Evolutionary conservation across 1,284 basidiomycete species (phyloP).

Genomic region (Ustanciosporium gigantosporum): DNA sequence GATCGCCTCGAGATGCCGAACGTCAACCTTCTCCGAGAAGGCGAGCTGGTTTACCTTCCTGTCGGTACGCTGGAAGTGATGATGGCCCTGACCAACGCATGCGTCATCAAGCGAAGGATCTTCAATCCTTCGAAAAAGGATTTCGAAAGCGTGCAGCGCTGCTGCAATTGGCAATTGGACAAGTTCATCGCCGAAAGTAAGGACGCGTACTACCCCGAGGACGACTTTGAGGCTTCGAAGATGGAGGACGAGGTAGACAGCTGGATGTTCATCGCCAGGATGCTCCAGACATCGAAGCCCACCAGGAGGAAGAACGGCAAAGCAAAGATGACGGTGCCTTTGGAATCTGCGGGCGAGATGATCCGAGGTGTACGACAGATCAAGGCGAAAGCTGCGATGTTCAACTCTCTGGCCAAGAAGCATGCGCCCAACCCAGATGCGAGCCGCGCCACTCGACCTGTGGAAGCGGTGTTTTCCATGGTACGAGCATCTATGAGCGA

Average conservation of each 20-base stretch:
- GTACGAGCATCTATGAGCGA: too few relatives aligned
- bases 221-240: slow-evolving; percentile 13
- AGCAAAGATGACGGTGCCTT: too few relatives aligned
- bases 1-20: slow-evolving; percentile 9
- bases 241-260: too few relatives aligned
- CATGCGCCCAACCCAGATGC: slow-evolving; percentile 8
- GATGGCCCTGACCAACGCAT: slow-evolving; percentile 13
- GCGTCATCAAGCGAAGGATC: slow-evolving; percentile 16
- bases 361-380: too few relatives aligned
- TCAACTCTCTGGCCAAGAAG: too few relatives aligned
- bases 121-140: slow-evolving; percentile 9
- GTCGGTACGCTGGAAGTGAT: slow-evolving; percentile 11
- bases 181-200: slow-evolving; percentile 9
- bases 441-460: too few relatives aligned
- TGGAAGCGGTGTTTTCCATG: too few relatives aligned
- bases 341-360: too few relatives aligned
- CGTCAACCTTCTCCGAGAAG: slow-evolving; percentile 17
- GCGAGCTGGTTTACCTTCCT: slow-evolving; percentile 17
- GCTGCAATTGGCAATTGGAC: slow-evolving; percentile 12
- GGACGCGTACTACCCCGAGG: slow-evolving; percentile 8
- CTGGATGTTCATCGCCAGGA: too few relatives aligned
- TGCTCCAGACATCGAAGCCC: too few relatives aligned
- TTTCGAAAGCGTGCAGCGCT: slow-evolving; percentile 1
- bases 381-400: too few relatives aligned
- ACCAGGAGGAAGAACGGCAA: too few relatives aligned